Conservation (phyloP, 2,329 filamentous ascomycete genomes). For the Chrysosporium queenslandicum region DNA sequence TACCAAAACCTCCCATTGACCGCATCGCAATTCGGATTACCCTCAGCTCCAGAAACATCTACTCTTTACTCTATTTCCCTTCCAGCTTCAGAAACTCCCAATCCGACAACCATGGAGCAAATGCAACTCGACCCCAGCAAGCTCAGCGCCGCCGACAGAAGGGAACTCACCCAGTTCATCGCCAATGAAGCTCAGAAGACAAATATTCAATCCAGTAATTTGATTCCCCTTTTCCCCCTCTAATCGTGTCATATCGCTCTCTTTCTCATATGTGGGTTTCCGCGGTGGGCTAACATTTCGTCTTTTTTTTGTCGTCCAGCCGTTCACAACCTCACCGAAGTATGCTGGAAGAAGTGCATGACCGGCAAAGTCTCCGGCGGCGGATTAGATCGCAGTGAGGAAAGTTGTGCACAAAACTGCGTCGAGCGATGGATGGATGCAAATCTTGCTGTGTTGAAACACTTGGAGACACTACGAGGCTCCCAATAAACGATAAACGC, state of each 20-base stretch:
- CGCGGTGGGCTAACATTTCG: background rate
- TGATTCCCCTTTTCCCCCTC: background rate
- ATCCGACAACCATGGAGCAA: slow-evolving; percentile 27
- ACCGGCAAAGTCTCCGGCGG: slow-evolving; percentile 60
- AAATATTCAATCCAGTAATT: slow-evolving; percentile 42
- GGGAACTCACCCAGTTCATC: slow-evolving; percentile 78
- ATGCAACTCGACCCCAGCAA: slow-evolving; percentile 54
- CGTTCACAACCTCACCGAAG: slow-evolving; percentile 59
- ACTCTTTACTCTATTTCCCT: background rate
- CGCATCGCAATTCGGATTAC: background rate
- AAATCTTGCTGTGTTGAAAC: slow-evolving; percentile 72
- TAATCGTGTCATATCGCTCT: no score
- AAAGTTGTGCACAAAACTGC: slow-evolving; percentile 80
- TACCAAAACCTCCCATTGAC: background rate
- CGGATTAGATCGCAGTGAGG: slow-evolving; percentile 66
- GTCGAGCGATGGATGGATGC: slow-evolving; percentile 89
- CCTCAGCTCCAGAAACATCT: background rate
- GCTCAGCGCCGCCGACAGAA: slow-evolving; percentile 72
- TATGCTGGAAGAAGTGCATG: slow-evolving; percentile 94
- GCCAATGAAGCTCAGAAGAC: slow-evolving; percentile 76
- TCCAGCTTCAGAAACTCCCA: background rate
- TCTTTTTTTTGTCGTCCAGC: slow-evolving; percentile 30
- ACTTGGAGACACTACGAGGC: slow-evolving; percentile 58
- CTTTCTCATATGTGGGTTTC: background rate
- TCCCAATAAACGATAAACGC: background rate